These are phyloP conservation scores for Penicillium sp. DNA, from an alignment of 2,329 filamentous ascomycete species.

Conservation along the genomic window DNA sequence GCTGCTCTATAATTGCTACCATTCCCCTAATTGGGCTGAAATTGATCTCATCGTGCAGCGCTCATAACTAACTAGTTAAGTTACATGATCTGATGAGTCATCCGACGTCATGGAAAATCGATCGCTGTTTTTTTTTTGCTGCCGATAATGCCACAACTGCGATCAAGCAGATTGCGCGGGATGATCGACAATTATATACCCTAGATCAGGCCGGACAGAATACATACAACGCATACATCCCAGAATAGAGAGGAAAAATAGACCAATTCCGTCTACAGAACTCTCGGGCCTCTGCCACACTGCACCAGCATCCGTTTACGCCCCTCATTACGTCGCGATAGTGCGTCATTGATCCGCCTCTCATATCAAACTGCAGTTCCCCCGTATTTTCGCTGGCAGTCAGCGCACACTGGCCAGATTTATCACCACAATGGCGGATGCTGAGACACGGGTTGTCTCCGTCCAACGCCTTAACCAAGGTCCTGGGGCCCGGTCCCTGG, in stretches of 20 bases:
- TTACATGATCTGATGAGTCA: slow-evolving; percentile 20
- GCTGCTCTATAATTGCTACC: not conserved
- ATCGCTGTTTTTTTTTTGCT: slow-evolving; percentile 14
- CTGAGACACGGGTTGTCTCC: slow-evolving; percentile 37
- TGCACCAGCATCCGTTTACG: not conserved
- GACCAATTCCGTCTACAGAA: not conserved
- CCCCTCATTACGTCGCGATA: slow-evolving; percentile 19
- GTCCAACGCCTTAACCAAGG: slow-evolving; percentile 40
- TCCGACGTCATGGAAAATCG: slow-evolving; percentile 24
- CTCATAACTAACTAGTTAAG: no score
- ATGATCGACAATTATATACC: slow-evolving; percentile 12
- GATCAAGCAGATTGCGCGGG: not conserved
- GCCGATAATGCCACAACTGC: not conserved
- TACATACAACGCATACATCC: not conserved
- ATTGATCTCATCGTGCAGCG: slow-evolving; percentile 1
- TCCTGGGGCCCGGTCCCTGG: slow-evolving; percentile 33
- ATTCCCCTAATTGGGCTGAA: not conserved
- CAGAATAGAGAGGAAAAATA: not conserved
- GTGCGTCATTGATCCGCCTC: slow-evolving; percentile 20
- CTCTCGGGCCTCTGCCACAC: not conserved
- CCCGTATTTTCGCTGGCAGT: slow-evolving; percentile 32
- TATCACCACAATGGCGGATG: slow-evolving; percentile 21
- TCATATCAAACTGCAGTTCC: slow-evolving; percentile 30
- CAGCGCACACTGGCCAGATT: slow-evolving; percentile 30
- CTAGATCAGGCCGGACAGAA: slow-evolving; percentile 1